Evolutionary conservation across 1,139 yeast genomes (phyloP), one percentile per base, ranked within the genome.

Genomic region (Suhomyces maxii): DNA sequence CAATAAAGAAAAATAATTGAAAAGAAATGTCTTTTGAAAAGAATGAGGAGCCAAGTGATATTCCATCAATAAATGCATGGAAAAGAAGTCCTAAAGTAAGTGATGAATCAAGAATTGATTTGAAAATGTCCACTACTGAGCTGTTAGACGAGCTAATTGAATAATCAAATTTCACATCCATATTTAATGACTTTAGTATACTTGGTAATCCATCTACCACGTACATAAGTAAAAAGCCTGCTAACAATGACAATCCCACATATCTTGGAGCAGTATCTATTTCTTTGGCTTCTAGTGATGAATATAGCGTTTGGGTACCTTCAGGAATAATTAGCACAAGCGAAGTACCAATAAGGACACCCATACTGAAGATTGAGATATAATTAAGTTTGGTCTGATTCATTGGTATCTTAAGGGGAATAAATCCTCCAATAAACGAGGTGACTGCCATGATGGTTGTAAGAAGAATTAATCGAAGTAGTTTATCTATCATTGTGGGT

Each of bases 11-110:
- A 14, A 83, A 57, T n/a, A 79, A 54, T 38, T 76, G 77, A 31
- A 86, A 63, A 2, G 78, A 65, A 3, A 73, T 58, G 47, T 73
- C 69, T 1, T 74, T 70, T 2, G 80, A 61, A 31, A 78, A 67
- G 39, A 80, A 73, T 0, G 87, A 73, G 0, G 88, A 79, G 0
- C 91, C 90, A 39, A 86, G 68, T 0, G 90, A 83, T n/a, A 86
- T 69, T 2, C 95, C 95, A 56, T 86, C 95, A 1, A 88, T 81
- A 6, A 82, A 57, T 0, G 89, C 82, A 58, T 86, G 95, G 26
- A 86, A 71, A 0, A 84, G 61, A 14, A 86, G 69, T 0, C 91
- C 90, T 8, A 86, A 57, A 0, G 87, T 80, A 8, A 81, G 70
- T 1, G 85, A 66, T 14, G 71, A 62, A 39, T 53, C 42, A 9